Base-by-base conservation (phyloP, 257 asterid genomes). In the Knoxia roxburghii region DNA sequence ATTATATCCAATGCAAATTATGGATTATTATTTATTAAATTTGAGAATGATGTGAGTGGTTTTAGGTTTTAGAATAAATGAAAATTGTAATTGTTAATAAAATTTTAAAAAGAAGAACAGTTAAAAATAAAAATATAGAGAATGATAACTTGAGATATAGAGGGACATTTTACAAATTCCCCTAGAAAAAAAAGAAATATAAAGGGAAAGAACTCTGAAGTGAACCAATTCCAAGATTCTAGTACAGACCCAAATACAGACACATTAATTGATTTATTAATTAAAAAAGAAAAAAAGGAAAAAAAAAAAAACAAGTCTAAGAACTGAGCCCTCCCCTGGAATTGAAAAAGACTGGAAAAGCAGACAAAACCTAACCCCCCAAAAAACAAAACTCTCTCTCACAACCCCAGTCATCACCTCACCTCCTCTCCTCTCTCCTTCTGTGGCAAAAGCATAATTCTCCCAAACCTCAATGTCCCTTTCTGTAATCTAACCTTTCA, bases 391-490 rank as follows among this genome's bases (percentile, higher is more conserved):
- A 67, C 69, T 66, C 40, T 68, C 75, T 77, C 77, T 58, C 76
- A 81, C 68, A 81, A 76, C 82, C 54, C 52, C 27, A 64, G 35
- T 43, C 59, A 13, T 67, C 41, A 65, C 33, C n/a, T n/a, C n/a
- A n/a, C n/a, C n/a, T n/a, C n/a, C n/a, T n/a, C n/a, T n/a, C n/a
- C n/a, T n/a, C n/a, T 26, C 41, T 37, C 50, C 62, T 40, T 0
- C 73, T 77, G 86, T 81, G 93, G 96, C 86, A 86, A 77, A 74
- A 76, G 65, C 62, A 89, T 74, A 85, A 79, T 83, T 88, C 71
- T 51, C 53, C 50, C 67, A 50, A 64, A 82, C 66, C 58, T 61
- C 63, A 54, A 71, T 71, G 83, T 76, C 89, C 68, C 33, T 78
- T 81, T 81, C 71, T 80, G 71, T 74, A 72, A 65, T 76, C 64